A percentile compares a stretch with the other conserved stretches of the same genome.
Evolutionary conservation across 1,284 basidiomycete species (phyloP).

Genomic region (Ceratobasidium sp.): DNA sequence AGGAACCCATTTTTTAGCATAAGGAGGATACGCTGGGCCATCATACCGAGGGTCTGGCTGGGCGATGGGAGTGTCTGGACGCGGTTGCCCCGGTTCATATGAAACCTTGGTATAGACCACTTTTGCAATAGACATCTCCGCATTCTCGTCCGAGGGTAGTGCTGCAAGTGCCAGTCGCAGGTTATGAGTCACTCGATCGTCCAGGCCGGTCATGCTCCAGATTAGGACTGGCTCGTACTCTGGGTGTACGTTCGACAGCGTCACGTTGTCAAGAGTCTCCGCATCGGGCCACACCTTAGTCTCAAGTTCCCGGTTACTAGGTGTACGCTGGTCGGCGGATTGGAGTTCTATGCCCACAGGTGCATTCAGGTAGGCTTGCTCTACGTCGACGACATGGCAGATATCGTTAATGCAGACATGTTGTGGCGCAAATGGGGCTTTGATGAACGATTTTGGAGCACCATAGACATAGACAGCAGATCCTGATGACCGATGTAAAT

Average conservation of each 20-base stretch:
- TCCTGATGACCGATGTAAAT: background rate
- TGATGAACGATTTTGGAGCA: conserved; percentile 1
- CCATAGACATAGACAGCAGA: conserved; percentile 13
- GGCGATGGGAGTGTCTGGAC: conserved; percentile 9
- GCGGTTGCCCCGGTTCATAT: conserved; percentile 13
- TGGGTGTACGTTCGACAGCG: background rate
- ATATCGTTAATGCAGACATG: conserved; percentile 21
- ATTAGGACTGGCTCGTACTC: conserved; percentile 18
- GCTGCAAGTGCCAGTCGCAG: conserved; percentile 19
- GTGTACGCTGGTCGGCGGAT: background rate
- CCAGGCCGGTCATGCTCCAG: conserved; percentile 30
- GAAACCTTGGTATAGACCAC: conserved; percentile 10
- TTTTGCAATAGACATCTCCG: conserved; percentile 25
- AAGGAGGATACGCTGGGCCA: conserved; percentile 7
- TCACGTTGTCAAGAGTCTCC: background rate
- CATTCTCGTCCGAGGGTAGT: background rate
- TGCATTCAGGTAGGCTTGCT: conserved; percentile 20
- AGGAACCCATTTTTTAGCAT: background rate
- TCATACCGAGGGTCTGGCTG: background rate
- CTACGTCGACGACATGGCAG: conserved; percentile 16
- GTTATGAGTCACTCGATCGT: background rate
- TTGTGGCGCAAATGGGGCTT: conserved; percentile 12
- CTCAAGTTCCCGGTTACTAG: background rate
- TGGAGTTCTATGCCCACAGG: background rate
- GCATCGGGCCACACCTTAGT: background rate